Evolutionary conservation across 306 rosid species (phyloP).

Genomic region (Quercus ilex): DNA sequence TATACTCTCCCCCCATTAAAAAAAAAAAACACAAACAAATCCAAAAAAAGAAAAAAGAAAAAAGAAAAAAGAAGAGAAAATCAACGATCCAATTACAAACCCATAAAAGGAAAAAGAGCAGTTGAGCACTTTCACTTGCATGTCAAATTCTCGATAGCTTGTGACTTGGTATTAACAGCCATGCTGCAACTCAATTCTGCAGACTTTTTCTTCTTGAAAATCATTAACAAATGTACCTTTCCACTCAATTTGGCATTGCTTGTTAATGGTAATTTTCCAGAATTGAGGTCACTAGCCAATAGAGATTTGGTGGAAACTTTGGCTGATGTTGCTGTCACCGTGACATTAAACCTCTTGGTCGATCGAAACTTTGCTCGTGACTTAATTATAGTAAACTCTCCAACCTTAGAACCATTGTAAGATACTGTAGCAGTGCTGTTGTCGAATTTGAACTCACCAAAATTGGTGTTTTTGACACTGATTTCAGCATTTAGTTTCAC

Average conservation of each 20-base stretch:
- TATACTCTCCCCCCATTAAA: neutral
- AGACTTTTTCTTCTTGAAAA: slow-evolving; percentile 33
- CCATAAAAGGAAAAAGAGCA: neutral
- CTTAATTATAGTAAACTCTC: slow-evolving; percentile 15
- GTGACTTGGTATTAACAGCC: slow-evolving; percentile 15
- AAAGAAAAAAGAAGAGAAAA: neutral
- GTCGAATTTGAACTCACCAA: slow-evolving; percentile 33
- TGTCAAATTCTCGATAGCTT: slow-evolving; percentile 11
- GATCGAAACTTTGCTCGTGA: slow-evolving; percentile 17
- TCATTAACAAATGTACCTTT: slow-evolving; percentile 26
- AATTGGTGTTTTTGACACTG: slow-evolving; percentile 31
- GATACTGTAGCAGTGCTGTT: slow-evolving; percentile 13
- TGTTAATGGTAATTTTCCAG: slow-evolving; percentile 23
- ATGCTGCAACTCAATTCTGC: slow-evolving; percentile 28
- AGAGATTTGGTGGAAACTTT: slow-evolving; percentile 8
- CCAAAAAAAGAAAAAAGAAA: neutral
- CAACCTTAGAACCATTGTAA: slow-evolving; percentile 26
- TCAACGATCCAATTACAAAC: neutral
- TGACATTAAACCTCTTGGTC: slow-evolving; percentile 22
- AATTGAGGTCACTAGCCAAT: slow-evolving; percentile 19
- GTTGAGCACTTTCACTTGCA: slow-evolving; percentile 21
- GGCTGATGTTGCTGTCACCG: slow-evolving; percentile 13
- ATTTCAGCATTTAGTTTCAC: slow-evolving; percentile 8
- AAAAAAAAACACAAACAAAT: no score
- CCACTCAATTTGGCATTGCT: slow-evolving; percentile 31